These are phyloP conservation scores for Hypomontagnella submonticulosa DNA, from an alignment of 495 filamentous ascomycete genomes.

Conservation along the genomic window DNA sequence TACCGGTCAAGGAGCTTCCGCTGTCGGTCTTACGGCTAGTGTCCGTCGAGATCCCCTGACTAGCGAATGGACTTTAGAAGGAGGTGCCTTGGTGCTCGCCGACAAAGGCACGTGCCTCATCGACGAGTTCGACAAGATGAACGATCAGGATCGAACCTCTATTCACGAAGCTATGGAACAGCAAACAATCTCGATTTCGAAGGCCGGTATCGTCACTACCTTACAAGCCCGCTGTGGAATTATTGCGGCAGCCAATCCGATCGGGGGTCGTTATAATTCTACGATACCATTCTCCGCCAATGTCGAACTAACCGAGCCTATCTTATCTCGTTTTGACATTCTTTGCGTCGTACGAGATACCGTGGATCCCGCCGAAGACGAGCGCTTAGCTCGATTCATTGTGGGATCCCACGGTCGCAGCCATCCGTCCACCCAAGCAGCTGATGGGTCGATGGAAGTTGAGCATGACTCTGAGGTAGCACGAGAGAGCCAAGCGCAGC, in stretches of 20 bases:
- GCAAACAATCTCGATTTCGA: conserved; percentile 99
- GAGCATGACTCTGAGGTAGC: conserved; percentile 62
- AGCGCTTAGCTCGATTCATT: conserved; percentile 93
- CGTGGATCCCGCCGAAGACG: conserved; percentile 96
- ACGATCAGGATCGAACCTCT: conserved; percentile 96
- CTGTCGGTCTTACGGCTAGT: conserved; percentile 96
- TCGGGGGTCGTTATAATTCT: conserved; percentile 96
- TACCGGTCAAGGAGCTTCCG: conserved; percentile 95
- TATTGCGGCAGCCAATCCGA: conserved; percentile 96
- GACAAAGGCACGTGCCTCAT: conserved; percentile 97
- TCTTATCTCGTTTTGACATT: conserved; percentile 98
- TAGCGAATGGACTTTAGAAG: conserved; percentile 97
- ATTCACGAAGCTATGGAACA: conserved; percentile 99
- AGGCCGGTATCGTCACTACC: conserved; percentile 98
- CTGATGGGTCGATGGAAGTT: conserved; percentile 70
- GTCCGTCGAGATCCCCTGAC: conserved; percentile 97
- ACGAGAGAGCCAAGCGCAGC: conserved; percentile 59
- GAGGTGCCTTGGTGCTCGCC: conserved; percentile 93
- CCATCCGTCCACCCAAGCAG: conserved; percentile 74
- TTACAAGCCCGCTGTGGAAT: conserved; percentile 98
- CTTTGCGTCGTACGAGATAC: conserved; percentile 97
- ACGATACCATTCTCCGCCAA: conserved; percentile 95
- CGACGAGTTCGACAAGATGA: conserved; percentile 99
- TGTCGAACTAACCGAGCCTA: conserved; percentile 96
- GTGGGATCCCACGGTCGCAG: conserved; percentile 91